A percentile compares a stretch with the other conserved stretches of the same genome.
Evolutionary conservation across 2,329 filamentous ascomycete genomes (phyloP).

Genomic region (Exophiala bonariae): DNA sequence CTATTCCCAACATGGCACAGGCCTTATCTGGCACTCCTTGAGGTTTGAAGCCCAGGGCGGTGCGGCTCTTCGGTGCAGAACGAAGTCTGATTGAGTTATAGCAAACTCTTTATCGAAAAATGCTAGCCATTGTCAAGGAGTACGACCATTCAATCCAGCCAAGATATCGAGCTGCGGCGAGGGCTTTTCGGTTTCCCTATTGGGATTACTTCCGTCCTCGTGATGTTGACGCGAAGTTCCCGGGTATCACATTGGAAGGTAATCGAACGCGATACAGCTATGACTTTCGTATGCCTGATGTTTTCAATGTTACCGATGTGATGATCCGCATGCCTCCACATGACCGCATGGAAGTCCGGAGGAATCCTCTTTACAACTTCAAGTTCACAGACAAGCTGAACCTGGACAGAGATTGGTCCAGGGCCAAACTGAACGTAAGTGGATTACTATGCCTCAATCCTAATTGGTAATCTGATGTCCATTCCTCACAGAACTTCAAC

Average conservation of each 20-base stretch:
- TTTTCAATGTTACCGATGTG: conserved; percentile 14
- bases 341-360: conserved; percentile 35
- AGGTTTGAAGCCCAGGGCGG: no score
- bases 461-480: conserved; percentile 1
- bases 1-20: conserved; percentile 82
- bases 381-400: conserved; percentile 35
- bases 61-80: conserved; percentile 29
- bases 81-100: conserved; percentile 12
- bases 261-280: conserved; percentile 1
- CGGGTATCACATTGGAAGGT: conserved; percentile 35
- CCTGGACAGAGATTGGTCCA: conserved; percentile 8
- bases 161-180: conserved; percentile 46
- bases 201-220: conserved; percentile 46
- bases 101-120: conserved; percentile 37
- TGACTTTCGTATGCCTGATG: conserved; percentile 10
- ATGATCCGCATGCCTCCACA: conserved; percentile 43
- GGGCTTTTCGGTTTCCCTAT: conserved; percentile 46
- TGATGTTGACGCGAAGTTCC: conserved; percentile 24
- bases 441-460: no score
- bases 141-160: conserved; percentile 47
- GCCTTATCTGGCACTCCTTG: conserved; percentile 67
- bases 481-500: conserved; percentile 4
- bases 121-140: conserved; percentile 34
- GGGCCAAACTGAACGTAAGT: conserved; percentile 16
- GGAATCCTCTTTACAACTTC: conserved; percentile 48